Evolutionary conservation across 441 rosid genomes (phyloP).

Genomic region (Macaranga tanarius): DNA sequence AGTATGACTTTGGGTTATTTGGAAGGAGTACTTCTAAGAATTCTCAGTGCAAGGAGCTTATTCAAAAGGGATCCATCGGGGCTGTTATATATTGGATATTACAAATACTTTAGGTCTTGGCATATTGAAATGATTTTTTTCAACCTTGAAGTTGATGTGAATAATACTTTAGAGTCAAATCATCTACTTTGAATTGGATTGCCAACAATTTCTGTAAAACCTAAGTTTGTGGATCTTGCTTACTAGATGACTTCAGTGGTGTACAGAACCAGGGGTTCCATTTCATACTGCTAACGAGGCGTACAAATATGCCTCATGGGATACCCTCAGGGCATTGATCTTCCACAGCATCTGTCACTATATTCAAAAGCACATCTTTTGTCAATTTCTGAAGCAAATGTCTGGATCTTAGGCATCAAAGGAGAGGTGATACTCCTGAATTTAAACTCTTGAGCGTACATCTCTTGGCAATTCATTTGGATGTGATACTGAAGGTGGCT

Average conservation of each 20-base stretch:
- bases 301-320: background rate
- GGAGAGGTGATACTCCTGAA: constrained; percentile 7
- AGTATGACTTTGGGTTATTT: constrained; percentile 6
- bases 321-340: background rate
- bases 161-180: background rate
- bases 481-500: background rate
- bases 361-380: background rate
- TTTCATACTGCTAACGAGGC: constrained; percentile 5
- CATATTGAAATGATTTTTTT: background rate
- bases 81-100: background rate
- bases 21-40: background rate
- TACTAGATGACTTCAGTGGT: background rate
- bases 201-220: constrained; percentile 7
- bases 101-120: background rate
- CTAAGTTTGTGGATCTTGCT: constrained; percentile 6
- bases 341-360: background rate
- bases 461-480: background rate
- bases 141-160: constrained; percentile 14
- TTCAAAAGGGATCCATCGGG: constrained; percentile 4
- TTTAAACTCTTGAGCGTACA: background rate
- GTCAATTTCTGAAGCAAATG: background rate
- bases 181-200: background rate
- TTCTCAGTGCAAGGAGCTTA: background rate
- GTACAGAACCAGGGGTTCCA: background rate
- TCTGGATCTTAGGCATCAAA: constrained; percentile 7